Conservation (phyloP, 2,329 filamentous ascomycete species). For the Aspergillus brasiliensis region DNA sequence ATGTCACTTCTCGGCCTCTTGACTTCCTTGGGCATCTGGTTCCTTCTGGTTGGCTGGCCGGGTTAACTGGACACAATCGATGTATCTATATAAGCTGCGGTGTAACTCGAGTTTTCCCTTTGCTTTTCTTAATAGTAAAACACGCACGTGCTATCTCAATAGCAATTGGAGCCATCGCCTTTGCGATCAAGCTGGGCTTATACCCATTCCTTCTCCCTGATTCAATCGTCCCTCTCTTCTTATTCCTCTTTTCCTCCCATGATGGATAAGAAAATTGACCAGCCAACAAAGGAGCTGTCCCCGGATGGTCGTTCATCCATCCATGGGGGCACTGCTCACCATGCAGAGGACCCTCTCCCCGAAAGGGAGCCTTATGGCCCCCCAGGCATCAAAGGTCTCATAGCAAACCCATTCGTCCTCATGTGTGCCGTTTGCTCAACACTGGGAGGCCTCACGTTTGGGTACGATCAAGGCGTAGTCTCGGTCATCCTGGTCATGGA, state of each 20-base stretch:
- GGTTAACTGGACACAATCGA: background rate
- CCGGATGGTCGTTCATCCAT: constrained; percentile 18
- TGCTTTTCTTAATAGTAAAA: background rate
- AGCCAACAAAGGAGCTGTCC: constrained; percentile 20
- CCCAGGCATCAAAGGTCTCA: constrained; percentile 50
- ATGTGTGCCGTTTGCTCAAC: constrained; percentile 56
- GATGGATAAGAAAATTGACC: constrained; percentile 26
- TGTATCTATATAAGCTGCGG: constrained; percentile 13
- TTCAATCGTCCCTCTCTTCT: too few species aligned
- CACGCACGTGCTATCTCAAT: background rate
- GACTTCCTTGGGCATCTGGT: background rate
- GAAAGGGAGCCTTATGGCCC: constrained; percentile 37
- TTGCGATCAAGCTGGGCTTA: background rate
- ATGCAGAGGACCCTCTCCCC: constrained; percentile 34
- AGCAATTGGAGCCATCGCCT: background rate
- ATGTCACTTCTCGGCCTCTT: constrained; percentile 10
- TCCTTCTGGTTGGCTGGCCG: constrained; percentile 7
- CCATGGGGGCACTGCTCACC: constrained; percentile 34
- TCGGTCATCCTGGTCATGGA: constrained; percentile 56
- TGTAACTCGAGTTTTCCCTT: background rate
- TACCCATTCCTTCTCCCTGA: background rate
- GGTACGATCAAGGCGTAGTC: constrained; percentile 51
- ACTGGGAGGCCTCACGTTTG: constrained; percentile 54
- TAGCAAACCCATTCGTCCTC: constrained; percentile 52
- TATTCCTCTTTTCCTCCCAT: background rate